Evolutionary conservation across 2,329 filamentous ascomycete species (phyloP).

Genomic region (Claviceps sp.): DNA sequence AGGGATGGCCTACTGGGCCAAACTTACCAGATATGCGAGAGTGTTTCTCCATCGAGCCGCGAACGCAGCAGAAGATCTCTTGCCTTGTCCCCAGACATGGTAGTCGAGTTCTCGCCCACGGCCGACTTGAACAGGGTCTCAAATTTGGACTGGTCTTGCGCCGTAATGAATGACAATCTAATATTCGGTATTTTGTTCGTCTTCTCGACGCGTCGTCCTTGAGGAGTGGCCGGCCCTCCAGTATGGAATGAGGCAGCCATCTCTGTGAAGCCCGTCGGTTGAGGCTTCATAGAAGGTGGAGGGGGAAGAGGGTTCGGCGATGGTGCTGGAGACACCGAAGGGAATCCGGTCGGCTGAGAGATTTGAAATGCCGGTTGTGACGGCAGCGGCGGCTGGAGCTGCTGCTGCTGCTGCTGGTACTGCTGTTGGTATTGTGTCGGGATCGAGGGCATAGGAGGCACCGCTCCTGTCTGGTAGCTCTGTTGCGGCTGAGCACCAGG

Average conservation of each 20-base stretch:
- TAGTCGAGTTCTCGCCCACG: slow-evolving; percentile 68
- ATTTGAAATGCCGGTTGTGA: slow-evolving; percentile 24
- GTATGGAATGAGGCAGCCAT: slow-evolving; percentile 56
- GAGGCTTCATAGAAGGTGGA: slow-evolving; percentile 49
- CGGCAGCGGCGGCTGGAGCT: slow-evolving; percentile 16
- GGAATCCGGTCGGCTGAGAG: slow-evolving; percentile 31
- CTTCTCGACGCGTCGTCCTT: slow-evolving; percentile 35
- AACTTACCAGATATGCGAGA: slow-evolving; percentile 81
- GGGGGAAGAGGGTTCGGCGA: slow-evolving; percentile 34
- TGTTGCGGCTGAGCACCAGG: slow-evolving; percentile 41
- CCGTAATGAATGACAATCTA: slow-evolving; percentile 88
- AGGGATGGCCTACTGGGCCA: background rate
- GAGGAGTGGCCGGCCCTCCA: slow-evolving; percentile 29
- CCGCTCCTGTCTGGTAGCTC: slow-evolving; percentile 43
- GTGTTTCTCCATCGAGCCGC: slow-evolving; percentile 69
- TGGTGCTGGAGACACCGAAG: slow-evolving; percentile 34
- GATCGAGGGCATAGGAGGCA: slow-evolving; percentile 45
- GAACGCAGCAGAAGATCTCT: slow-evolving; percentile 81
- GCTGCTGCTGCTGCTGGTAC: slow-evolving; percentile 38
- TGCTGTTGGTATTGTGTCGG: slow-evolving; percentile 48
- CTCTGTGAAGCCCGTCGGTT: slow-evolving; percentile 50
- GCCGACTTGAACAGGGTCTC: slow-evolving; percentile 96
- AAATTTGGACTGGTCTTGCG: slow-evolving; percentile 88
- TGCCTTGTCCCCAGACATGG: slow-evolving; percentile 85
- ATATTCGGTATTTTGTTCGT: slow-evolving; percentile 81